These are phyloP conservation scores for Hyaloperonospora arabidopsidis DNA, from an alignment of 352 stramenopile genomes.

Conservation along the genomic window DNA sequence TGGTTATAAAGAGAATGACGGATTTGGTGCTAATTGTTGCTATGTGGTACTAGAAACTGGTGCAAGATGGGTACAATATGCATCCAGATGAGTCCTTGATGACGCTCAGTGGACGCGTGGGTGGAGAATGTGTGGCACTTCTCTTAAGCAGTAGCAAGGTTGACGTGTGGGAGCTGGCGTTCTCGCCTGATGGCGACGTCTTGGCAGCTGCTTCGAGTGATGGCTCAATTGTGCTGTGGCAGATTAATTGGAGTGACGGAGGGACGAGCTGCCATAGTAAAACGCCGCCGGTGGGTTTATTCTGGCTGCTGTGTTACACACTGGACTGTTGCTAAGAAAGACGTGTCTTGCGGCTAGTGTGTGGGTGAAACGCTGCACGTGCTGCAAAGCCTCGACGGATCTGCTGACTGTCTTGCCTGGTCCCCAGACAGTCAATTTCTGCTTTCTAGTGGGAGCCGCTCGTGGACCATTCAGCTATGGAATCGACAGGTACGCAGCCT, in stretches of 20 bases:
- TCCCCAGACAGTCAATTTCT: slow-evolving; percentile 51
- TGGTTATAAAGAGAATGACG: not conserved
- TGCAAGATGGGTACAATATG: slow-evolving; percentile 23
- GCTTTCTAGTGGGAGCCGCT: slow-evolving; percentile 48
- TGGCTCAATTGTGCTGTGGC: slow-evolving; percentile 70
- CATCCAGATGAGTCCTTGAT: slow-evolving; percentile 15
- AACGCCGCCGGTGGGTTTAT: slow-evolving; percentile 12
- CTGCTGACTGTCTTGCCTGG: slow-evolving; percentile 55
- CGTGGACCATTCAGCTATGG: slow-evolving; percentile 60
- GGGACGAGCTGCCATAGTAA: not conserved
- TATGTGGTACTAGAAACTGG: slow-evolving; percentile 30
- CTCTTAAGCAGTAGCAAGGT: slow-evolving; percentile 35
- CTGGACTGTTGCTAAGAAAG: too few species aligned
- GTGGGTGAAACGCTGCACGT: slow-evolving; percentile 28
- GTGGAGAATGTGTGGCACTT: slow-evolving; percentile 32
- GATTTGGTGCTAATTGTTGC: slow-evolving; percentile 1
- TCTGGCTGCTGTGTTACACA: too few species aligned
- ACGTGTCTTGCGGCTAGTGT: slow-evolving; percentile 1
- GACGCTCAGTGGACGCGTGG: slow-evolving; percentile 16
- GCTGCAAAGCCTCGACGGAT: slow-evolving; percentile 39
- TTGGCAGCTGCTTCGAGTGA: slow-evolving; percentile 77
- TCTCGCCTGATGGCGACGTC: slow-evolving; percentile 67
- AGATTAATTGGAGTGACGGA: slow-evolving; percentile 25
- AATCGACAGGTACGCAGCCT: slow-evolving; percentile 34
- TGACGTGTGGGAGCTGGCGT: slow-evolving; percentile 64